phyloP scores from a whole-genome alignment of 768 basidiomycete species.

The Thelephora ganbajun region DNA sequence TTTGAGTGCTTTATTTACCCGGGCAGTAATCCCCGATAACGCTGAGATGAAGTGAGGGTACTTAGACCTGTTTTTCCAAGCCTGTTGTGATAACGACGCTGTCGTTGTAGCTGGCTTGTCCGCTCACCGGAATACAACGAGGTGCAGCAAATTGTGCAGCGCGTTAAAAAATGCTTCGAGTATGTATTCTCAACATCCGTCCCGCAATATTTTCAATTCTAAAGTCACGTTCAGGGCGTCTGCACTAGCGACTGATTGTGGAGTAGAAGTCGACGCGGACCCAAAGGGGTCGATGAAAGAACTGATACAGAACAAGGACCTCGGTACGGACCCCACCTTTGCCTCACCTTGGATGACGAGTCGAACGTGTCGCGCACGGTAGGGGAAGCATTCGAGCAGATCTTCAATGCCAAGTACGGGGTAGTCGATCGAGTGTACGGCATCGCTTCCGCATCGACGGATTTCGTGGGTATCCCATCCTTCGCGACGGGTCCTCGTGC shows the following conservation, averaged over 20 bases:
- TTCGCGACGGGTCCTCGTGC: background rate
- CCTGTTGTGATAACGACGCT: background rate
- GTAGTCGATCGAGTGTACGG: slow-evolving; percentile 52
- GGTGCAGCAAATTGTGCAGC: slow-evolving; percentile 37
- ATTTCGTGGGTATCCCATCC: slow-evolving; percentile 44
- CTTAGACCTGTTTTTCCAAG: background rate
- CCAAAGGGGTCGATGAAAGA: slow-evolving; percentile 29
- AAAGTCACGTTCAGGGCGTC: slow-evolving; percentile 35
- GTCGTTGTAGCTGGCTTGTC: slow-evolving; percentile 42
- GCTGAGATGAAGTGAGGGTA: slow-evolving; percentile 47
- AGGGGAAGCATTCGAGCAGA: slow-evolving; percentile 55
- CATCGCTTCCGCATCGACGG: slow-evolving; percentile 61
- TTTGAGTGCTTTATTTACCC: background rate
- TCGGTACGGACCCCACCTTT: slow-evolving; percentile 26
- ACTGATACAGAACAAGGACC: slow-evolving; percentile 51
- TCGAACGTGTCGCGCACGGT: background rate
- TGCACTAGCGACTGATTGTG: slow-evolving; percentile 52
- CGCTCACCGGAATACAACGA: slow-evolving; percentile 59
- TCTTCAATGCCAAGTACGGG: slow-evolving; percentile 48
- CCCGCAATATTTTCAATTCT: background rate
- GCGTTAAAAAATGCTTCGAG: slow-evolving; percentile 65
- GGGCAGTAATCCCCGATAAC: slow-evolving; percentile 73
- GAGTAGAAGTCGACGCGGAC: slow-evolving; percentile 24
- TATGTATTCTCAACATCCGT: slow-evolving; percentile 17
- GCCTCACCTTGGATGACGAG: background rate